phyloP scores from a whole-genome alignment of 2,329 filamentous ascomycete genomes.

The Nemania abortiva region DNA sequence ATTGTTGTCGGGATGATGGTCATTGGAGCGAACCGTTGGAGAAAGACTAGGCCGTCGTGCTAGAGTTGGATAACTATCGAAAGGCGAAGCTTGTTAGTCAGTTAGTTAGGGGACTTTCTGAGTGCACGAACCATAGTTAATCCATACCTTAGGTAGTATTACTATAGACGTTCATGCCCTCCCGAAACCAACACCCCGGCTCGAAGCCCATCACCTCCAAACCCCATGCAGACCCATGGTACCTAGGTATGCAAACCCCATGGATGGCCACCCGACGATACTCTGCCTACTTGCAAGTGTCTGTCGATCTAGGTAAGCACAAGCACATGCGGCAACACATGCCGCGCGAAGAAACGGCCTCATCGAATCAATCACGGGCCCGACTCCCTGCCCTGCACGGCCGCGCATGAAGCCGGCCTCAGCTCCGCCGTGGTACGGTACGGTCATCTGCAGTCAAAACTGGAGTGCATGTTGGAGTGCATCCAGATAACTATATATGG shows the following conservation, averaged over 20 bases:
- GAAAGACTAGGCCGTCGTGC: neutral
- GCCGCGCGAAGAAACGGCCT: neutral
- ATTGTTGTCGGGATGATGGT: neutral
- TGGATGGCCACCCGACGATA: neutral
- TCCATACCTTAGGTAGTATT: too few relatives aligned
- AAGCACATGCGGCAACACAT: neutral
- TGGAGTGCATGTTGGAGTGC: conserved; percentile 5
- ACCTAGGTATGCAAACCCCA: neutral
- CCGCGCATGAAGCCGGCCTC: neutral
- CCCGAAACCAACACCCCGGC: neutral
- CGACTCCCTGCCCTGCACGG: neutral
- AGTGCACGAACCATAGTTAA: too few relatives aligned
- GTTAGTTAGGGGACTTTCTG: too few relatives aligned
- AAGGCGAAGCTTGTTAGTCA: too few relatives aligned
- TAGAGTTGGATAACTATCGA: neutral
- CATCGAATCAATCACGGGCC: neutral
- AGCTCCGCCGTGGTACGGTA: neutral
- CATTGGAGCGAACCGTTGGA: neutral
- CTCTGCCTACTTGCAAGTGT: neutral
- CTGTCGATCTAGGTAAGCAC: neutral
- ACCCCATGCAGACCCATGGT: too few relatives aligned
- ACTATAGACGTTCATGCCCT: too few relatives aligned
- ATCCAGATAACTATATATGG: neutral
- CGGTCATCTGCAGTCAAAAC: neutral
- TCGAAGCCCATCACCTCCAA: neutral